A percentile compares a stretch with the other conserved stretches of the same genome.
Conservation (phyloP, 2,329 filamentous ascomycete genomes). For the Ophiostoma montium region DNA sequence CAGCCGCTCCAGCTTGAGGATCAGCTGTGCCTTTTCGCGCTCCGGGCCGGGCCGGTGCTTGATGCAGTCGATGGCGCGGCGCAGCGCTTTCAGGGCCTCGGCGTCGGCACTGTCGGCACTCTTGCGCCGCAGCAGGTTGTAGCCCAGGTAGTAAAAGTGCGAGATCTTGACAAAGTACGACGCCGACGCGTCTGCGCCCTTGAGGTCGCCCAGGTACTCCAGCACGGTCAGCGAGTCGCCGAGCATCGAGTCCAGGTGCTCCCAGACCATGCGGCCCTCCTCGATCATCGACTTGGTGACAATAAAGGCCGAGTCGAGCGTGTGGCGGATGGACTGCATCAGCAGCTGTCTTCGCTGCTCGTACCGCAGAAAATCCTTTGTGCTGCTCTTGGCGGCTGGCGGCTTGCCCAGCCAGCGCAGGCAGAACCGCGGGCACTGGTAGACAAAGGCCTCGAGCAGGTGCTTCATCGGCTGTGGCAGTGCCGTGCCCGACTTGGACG, state of each 20-base stretch:
- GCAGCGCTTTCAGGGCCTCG: conserved; percentile 32
- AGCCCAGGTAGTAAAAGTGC: conserved; percentile 55
- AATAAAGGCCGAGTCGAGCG: conserved; percentile 47
- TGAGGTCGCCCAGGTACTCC: conserved; percentile 33
- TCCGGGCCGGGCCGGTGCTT: conserved; percentile 39
- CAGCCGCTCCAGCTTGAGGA: conserved; percentile 51
- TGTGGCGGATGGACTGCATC: conserved; percentile 36
- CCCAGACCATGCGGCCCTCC: conserved; percentile 34
- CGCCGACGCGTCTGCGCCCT: conserved; percentile 15
- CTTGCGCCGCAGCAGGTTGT: conserved; percentile 35
- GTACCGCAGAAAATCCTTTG: conserved; percentile 46
- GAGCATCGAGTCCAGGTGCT: conserved; percentile 40
- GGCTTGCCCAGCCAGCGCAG: conserved; percentile 47
- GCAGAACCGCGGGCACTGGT: conserved; percentile 45
- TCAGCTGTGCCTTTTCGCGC: conserved; percentile 43
- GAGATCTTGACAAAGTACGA: conserved; percentile 52
- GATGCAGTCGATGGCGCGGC: conserved; percentile 49
- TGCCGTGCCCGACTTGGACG: conserved; percentile 5
- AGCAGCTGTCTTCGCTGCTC: conserved; percentile 44
- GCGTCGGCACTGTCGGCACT: conserved; percentile 26
- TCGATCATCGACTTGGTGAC: conserved; percentile 39
- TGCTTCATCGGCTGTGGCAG: conserved; percentile 13
- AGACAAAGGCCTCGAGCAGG: conserved; percentile 41
- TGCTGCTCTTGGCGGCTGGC: conserved; percentile 33
- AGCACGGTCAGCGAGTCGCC: conserved; percentile 41